Evolutionary conservation across 176 grass and related monocot genomes (phyloP).

Genomic region (Triticum timopheevii): DNA sequence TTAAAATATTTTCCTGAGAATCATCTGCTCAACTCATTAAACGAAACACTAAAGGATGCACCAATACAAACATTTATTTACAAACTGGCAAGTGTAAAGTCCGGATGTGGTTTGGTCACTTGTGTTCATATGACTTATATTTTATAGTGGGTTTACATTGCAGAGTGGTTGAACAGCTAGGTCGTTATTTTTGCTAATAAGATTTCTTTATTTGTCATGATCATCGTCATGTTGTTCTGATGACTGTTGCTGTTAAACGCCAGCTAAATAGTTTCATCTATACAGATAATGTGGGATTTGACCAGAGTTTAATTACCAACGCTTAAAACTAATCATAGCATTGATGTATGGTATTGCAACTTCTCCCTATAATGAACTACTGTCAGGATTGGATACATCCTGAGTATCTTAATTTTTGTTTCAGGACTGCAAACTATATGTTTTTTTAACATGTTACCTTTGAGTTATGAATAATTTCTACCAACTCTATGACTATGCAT

Average conservation of each 20-base stretch:
- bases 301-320: not conserved
- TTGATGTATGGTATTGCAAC: not conserved
- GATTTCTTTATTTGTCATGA: not conserved
- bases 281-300: not conserved
- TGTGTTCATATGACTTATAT: not conserved
- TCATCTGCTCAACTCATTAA: not conserved
- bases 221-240: not conserved
- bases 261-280: not conserved
- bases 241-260: not conserved
- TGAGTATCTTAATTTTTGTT: not conserved
- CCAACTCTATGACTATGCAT: not conserved
- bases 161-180: not conserved
- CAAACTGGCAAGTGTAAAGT: not conserved
- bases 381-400: not conserved
- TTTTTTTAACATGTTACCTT: not conserved
- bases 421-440: not conserved
- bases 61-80: not conserved
- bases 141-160: not conserved
- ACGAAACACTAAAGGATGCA: not conserved
- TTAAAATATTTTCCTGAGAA: not conserved
- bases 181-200: not conserved
- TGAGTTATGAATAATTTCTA: not conserved
- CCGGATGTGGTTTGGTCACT: not conserved
- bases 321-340: not conserved
- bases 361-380: not conserved